phyloP scores from a whole-genome alignment of 805 yeast genomes.

The Kuraishia cidri region DNA sequence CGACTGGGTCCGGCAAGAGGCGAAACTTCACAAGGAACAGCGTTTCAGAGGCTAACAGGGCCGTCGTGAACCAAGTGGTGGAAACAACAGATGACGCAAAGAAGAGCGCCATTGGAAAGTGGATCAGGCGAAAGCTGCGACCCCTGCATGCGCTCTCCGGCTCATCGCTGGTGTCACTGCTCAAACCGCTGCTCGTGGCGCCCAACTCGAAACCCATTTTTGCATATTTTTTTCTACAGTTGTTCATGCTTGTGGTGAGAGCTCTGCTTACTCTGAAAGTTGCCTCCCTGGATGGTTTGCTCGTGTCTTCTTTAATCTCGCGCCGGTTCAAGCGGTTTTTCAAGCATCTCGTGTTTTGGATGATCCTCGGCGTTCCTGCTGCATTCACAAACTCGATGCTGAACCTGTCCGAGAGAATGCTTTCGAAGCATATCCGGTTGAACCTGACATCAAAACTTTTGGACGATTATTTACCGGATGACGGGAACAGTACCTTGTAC shows the following conservation, averaged over 20 bases:
- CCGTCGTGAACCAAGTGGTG: not conserved
- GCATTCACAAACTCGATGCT: slow-evolving; percentile 68
- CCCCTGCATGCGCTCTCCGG: not conserved
- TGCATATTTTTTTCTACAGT: slow-evolving; percentile 34
- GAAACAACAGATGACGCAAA: not conserved
- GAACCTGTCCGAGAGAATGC: slow-evolving; percentile 46
- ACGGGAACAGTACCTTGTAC: slow-evolving; percentile 63
- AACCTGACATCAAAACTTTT: slow-evolving; percentile 59
- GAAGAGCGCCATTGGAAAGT: not conserved
- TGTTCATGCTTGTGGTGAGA: slow-evolving; percentile 51
- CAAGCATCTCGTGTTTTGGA: slow-evolving; percentile 63
- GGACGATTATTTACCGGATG: slow-evolving; percentile 63
- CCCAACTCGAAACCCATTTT: not conserved
- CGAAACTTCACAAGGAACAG: no score
- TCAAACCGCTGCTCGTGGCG: not conserved
- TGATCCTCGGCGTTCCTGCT: slow-evolving; percentile 81
- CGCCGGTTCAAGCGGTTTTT: slow-evolving; percentile 59
- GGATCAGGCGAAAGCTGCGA: no score
- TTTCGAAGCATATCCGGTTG: slow-evolving; percentile 50
- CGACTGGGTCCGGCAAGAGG: not conserved
- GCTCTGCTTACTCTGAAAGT: slow-evolving; percentile 73
- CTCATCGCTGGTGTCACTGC: not conserved
- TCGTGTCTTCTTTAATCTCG: slow-evolving; percentile 75
- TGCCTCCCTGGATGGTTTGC: slow-evolving; percentile 77
- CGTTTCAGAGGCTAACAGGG: not conserved